Percentiles rank a stretch among this genome's conserved stretches.
These are phyloP conservation scores for Colletotrichum lini DNA, from an alignment of 2,329 filamentous ascomycete species.

Conservation along the genomic window DNA sequence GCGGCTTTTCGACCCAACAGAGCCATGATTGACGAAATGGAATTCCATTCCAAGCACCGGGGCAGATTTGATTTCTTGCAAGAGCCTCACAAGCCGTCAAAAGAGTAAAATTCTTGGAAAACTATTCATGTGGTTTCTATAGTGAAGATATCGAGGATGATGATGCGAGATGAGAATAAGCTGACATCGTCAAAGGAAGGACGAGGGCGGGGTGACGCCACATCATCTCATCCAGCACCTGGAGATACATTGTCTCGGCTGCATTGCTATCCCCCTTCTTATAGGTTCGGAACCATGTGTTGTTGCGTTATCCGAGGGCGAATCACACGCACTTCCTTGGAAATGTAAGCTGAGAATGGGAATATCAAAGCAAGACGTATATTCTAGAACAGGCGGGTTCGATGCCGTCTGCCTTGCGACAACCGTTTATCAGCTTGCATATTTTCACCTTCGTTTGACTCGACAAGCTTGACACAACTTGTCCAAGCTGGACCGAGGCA, in stretches of 20 bases:
- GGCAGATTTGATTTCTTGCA: too few species aligned
- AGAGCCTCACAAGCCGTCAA: neutral
- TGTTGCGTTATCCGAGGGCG: neutral
- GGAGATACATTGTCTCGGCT: too few species aligned
- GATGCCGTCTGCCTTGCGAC: neutral
- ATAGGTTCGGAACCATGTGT: too few species aligned
- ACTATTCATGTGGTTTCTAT: neutral
- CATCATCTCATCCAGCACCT: neutral
- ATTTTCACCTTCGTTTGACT: neutral
- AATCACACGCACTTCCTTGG: neutral
- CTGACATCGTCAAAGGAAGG: neutral
- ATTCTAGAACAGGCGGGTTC: neutral
- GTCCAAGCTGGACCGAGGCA: neutral
- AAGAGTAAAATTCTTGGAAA: neutral
- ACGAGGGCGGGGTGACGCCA: neutral
- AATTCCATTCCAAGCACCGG: neutral
- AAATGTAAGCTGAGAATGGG: too few species aligned
- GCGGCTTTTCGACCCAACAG: neutral
- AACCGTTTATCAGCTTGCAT: neutral
- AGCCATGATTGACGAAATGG: constrained; percentile 5
- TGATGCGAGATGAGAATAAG: neutral
- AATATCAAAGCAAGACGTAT: too few species aligned
- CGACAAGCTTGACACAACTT: neutral
- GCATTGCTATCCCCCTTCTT: neutral
- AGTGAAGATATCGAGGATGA: too few species aligned